Percentiles rank a stretch among this genome's conserved stretches.
phyloP scores from a whole-genome alignment of 225 moss, liverwort and hornwort genomes.

The Straminergon stramineum region DNA sequence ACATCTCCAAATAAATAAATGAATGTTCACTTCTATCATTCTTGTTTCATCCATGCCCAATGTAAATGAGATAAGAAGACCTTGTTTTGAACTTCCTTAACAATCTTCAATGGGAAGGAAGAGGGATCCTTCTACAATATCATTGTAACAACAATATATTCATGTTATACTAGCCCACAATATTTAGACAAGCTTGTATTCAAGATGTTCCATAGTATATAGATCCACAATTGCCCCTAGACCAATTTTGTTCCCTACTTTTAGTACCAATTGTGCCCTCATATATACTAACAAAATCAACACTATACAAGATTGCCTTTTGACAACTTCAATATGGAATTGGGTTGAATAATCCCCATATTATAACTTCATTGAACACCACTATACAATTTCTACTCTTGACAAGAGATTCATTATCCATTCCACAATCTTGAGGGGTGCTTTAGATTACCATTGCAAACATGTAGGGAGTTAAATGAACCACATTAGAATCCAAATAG shows the following conservation, averaged over 20 bases:
- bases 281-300: background rate
- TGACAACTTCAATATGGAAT: background rate
- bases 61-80: background rate
- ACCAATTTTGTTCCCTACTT: background rate
- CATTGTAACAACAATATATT: background rate
- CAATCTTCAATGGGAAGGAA: background rate
- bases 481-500: too few species aligned
- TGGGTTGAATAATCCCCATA: background rate
- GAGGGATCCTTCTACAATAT: rapidly evolving
- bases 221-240: rapidly evolving
- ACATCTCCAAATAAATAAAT: background rate
- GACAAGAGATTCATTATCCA: background rate
- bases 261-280: background rate
- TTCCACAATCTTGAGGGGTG: background rate
- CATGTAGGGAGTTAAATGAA: too few species aligned
- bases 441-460: background rate
- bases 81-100: background rate
- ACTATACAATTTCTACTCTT: background rate
- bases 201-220: background rate
- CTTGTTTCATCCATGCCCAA: background rate
- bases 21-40: background rate
- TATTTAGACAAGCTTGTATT: background rate
- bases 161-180: background rate
- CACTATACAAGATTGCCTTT: background rate
- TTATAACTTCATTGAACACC: background rate